These are phyloP conservation scores for Neospermospora avenae DNA, from an alignment of 2,329 filamentous ascomycete species.

Conservation along the genomic window DNA sequence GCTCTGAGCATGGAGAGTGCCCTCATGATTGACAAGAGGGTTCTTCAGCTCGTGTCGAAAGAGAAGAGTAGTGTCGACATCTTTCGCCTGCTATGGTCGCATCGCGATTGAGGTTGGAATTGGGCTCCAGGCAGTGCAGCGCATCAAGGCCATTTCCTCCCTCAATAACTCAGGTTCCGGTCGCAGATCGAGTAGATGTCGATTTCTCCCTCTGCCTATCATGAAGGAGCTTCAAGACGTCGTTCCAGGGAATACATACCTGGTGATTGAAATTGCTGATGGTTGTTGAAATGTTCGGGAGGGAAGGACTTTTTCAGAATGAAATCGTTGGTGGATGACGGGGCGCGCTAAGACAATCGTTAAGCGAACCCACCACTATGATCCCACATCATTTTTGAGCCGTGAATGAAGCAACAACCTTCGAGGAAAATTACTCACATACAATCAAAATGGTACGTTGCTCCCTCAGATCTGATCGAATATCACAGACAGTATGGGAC, in stretches of 20 bases:
- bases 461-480: background rate
- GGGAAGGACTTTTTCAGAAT: background rate
- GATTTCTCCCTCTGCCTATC: constrained; percentile 51
- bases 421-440: constrained; percentile 13
- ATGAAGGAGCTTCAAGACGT: constrained; percentile 32
- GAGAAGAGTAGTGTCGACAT: constrained; percentile 59
- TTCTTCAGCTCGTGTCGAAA: constrained; percentile 64
- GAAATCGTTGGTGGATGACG: background rate
- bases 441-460: constrained; percentile 30
- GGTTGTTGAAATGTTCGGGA: constrained; percentile 6
- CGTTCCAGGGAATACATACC: constrained; percentile 32
- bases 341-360: background rate
- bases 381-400: background rate
- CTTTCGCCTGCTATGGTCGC: constrained; percentile 31
- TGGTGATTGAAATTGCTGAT: constrained; percentile 14
- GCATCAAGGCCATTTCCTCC: background rate
- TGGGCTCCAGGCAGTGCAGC: background rate
- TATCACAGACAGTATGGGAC: background rate
- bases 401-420: background rate
- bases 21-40: constrained; percentile 55
- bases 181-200: constrained; percentile 35
- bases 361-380: background rate
- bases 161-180: constrained; percentile 11
- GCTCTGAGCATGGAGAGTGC: constrained; percentile 66
- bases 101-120: constrained; percentile 5